Base-by-base conservation (phyloP, 768 basidiomycete genomes). In the Hygrophorus pudorinus region DNA sequence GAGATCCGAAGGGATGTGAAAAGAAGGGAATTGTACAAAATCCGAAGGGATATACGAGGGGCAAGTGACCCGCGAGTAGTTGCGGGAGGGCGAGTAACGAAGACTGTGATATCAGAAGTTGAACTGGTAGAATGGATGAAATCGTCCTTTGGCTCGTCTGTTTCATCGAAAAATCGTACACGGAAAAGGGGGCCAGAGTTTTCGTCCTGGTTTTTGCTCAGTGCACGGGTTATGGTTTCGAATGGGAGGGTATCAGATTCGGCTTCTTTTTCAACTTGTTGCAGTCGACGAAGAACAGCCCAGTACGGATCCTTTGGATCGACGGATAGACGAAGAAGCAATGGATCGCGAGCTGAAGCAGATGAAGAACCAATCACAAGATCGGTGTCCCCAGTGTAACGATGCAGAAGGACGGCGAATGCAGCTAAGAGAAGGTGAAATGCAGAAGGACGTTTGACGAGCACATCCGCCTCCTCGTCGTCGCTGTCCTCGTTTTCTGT, bases 121-220 rank as follows among this genome's bases (percentile, higher is more conserved):
- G 87, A 66, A 50, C 79, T 81, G 0, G 93, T 92, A 0, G 79
- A 78, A 18, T 75, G 72, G 47, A 93, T 78, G 55, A 89, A 92
- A 46, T 73, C 73, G 45, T 80, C 83, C 38, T 71, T 80, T 33
- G 72, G 76, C 30, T 76, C 64, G 51, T 89, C 87, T 1, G 83
- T 92, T 59, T 86, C 87, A 56, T 97, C 92, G 60, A 96, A 91
- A 71, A 97, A 96, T n/a, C 92, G 81, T 33, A 96, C 91, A 41
- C 92, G 78, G 66, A 96, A 97, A 20, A 97, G 70, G 3, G 85
- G 85, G 16, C 70, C 73, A 31, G 77, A 74, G 10, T 70, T 53
- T 9, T 67, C 82, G 13, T 82, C 76, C 51, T 76, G 81, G 54
- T 71, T 75, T 54, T 76, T 76, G 44, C 71, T 73, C 41, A 96